Evolutionary conservation across 352 stramenopile species (phyloP).

Genomic region (Globisporangium radiosum): DNA sequence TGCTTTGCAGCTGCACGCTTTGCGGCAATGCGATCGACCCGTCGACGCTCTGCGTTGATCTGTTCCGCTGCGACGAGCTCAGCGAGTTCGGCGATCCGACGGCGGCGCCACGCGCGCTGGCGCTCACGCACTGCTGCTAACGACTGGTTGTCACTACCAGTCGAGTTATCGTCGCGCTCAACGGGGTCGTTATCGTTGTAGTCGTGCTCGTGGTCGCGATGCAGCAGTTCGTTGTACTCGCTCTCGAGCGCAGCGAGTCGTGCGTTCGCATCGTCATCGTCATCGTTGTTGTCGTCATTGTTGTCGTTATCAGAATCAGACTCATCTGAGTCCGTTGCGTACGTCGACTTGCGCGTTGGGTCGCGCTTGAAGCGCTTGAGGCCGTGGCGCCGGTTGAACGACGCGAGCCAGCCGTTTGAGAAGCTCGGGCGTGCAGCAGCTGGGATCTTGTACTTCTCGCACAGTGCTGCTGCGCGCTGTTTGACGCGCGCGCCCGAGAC

Average conservation of each 20-base stretch:
- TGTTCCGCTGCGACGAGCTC: no score
- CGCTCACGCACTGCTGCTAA: no score
- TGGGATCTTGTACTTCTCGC: slow-evolving; percentile 11
- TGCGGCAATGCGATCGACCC: background rate
- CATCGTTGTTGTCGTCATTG: background rate
- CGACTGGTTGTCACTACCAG: no score
- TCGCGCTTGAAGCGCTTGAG: slow-evolving; percentile 19
- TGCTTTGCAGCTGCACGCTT: no score
- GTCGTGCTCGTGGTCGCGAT: no score
- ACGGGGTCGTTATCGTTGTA: no score
- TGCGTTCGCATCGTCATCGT: slow-evolving; percentile 12
- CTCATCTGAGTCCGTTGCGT: no score
- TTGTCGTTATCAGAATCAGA: no score
- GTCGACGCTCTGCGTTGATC: slow-evolving; percentile 3
- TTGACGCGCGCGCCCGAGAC: slow-evolving; percentile 18
- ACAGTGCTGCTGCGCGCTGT: slow-evolving; percentile 10
- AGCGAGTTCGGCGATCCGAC: no score
- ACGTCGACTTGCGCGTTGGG: slow-evolving; percentile 5
- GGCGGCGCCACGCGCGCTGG: no score
- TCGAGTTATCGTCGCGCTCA: no score
- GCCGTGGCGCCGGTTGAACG: slow-evolving; percentile 57
- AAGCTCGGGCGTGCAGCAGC: slow-evolving; percentile 23
- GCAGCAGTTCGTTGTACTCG: no score
- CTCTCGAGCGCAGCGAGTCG: background rate
- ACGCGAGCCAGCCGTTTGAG: slow-evolving; percentile 81